These are phyloP conservation scores for Leccinum fallax DNA, from an alignment of 1,284 basidiomycete genomes.

Conservation along the genomic window DNA sequence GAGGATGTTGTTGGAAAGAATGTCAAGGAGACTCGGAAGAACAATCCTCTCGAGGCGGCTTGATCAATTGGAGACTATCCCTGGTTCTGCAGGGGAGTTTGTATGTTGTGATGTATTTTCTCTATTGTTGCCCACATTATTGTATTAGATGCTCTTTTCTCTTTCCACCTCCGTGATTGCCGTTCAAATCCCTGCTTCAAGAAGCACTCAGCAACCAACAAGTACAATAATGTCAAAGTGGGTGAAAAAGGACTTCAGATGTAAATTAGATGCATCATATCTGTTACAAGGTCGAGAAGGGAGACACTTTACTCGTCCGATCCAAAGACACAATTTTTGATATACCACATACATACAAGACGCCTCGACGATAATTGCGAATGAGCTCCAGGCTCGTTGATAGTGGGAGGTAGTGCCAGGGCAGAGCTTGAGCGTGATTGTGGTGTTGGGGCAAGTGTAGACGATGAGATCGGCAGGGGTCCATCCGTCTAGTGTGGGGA, in stretches of 20 bases:
- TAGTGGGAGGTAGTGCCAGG: not conserved
- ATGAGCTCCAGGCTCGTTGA: not conserved
- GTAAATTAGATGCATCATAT: not conserved
- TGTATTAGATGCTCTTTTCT: not conserved
- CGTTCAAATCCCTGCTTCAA: not conserved
- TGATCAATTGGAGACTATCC: not conserved
- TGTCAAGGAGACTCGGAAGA: slow-evolving; percentile 12
- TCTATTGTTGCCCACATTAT: not conserved
- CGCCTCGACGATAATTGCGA: not conserved
- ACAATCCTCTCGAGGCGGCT: slow-evolving; percentile 14
- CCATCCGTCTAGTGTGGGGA: not conserved
- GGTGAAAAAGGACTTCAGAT: not conserved
- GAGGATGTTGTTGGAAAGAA: slow-evolving; percentile 41
- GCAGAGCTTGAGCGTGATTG: not conserved
- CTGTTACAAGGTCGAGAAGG: not conserved
- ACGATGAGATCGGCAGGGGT: not conserved
- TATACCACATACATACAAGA: not conserved
- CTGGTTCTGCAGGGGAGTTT: not conserved
- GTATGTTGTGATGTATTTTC: not conserved
- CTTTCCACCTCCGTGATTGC: not conserved
- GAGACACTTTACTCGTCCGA: not conserved
- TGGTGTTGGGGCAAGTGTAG: not conserved
- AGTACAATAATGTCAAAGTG: not conserved
- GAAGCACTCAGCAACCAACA: not conserved
- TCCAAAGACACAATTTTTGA: not conserved